phyloP scores from a whole-genome alignment of 1,139 yeast genomes.

The Protomyces arabidopsidicola region DNA sequence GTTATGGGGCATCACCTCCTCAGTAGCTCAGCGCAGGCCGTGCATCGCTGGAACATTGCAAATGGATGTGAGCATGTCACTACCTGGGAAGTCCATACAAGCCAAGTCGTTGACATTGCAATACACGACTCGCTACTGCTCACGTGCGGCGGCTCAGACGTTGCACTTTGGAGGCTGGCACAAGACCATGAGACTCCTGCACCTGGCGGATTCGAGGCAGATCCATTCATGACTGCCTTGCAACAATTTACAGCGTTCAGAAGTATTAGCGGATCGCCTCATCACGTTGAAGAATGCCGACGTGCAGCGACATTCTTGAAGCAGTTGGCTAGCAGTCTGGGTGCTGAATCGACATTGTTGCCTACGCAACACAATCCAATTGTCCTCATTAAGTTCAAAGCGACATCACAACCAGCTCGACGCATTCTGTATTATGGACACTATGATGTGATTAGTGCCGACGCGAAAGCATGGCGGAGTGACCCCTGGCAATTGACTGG shows the following conservation, averaged over 20 bases:
- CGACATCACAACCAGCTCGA: slow-evolving; percentile 34
- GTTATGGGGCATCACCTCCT: neutral
- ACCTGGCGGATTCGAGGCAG: slow-evolving; percentile 46
- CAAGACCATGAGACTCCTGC: neutral
- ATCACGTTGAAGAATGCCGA: slow-evolving; percentile 68
- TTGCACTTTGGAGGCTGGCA: neutral
- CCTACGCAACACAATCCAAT: slow-evolving; percentile 74
- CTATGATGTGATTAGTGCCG: slow-evolving; percentile 82
- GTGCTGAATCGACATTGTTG: slow-evolving; percentile 67
- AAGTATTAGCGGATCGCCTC: slow-evolving; percentile 72
- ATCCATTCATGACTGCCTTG: slow-evolving; percentile 55
- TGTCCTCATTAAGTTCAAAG: slow-evolving; percentile 66
- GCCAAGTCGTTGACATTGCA: neutral
- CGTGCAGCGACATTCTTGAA: slow-evolving; percentile 77
- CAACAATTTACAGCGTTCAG: slow-evolving; percentile 59
- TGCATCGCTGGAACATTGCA: neutral
- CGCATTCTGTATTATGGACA: slow-evolving; percentile 83
- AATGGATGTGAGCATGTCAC: neutral
- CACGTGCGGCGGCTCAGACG: neutral
- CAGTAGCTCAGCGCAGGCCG: neutral
- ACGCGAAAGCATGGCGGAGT: slow-evolving; percentile 63
- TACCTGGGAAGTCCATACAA: neutral
- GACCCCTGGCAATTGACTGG: slow-evolving; percentile 75
- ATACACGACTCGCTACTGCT: neutral
- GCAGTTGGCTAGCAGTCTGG: slow-evolving; percentile 59